Evolutionary conservation across 495 filamentous ascomycete species (phyloP), one percentile per base, ranked within the genome.

Genomic region (Rostrohypoxylon terebratum): DNA sequence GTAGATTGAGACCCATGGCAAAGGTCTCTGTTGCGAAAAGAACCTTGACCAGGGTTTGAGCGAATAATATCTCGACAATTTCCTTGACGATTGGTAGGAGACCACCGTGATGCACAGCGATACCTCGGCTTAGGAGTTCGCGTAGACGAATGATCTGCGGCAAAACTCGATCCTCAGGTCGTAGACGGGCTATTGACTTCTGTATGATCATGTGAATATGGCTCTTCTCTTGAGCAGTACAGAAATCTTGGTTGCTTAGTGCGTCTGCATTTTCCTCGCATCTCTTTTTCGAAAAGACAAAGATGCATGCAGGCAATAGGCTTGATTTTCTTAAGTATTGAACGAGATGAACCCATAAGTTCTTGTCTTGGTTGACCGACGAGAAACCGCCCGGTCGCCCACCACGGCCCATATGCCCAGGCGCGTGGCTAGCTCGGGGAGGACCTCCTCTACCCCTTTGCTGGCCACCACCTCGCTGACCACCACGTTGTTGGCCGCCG

Each of bases 21-120:
- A 99, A 99, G 0, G 96, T 99, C 78, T 99, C 96, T 0, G 96
- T 99, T 1, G 96, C 96, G 75, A 99, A 99, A 14, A 99, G 87
- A 13, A 98, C 91, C 79, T 98, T 99, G 33, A 99, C 96, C 60
- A 99, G 78, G 0, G 95, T 96, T 77, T 90, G 92, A 0, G 96
- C 96, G 75, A 99, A 99, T 23, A 99, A 81, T 63, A 99, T 97
- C 81, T 99, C 96, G 5, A 99, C 96, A 33, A 98, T 87, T 81
- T 99, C 96, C 81, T 99, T 99, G 66, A 98, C 94, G 76, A 99
- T 99, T 7, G 96, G 96, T 40, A 99, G 78, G 59, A 99, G 83
- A 59, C 96, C 96, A 69, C 96, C 96, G 81, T 99, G 96, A 77
- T 99, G 96, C 4, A 99, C 96, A 31, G 96, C 96, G 75, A 99